Evolutionary conservation across 805 yeast species (phyloP), one percentile per base, ranked within the genome.

Genomic region (Ogataea trehalophila): DNA sequence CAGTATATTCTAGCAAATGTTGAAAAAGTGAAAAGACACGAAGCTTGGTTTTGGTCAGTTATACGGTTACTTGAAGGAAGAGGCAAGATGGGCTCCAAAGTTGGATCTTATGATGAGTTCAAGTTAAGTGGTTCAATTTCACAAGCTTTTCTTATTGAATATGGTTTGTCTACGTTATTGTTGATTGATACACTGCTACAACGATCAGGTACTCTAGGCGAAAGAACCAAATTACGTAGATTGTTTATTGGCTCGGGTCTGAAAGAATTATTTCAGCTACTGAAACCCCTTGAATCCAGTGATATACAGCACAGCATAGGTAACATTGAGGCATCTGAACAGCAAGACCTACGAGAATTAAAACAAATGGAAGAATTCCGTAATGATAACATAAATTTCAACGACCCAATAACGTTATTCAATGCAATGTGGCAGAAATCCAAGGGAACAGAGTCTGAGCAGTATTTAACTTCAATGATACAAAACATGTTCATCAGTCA

Each of bases 71-170:
- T 66, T 29, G 59, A 62, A 43, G 97, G 97, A 2, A 76, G 91
- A 56, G 98, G 98, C 7, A 85, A 81, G 57, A 75, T 87, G 76
- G 96, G 97, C 11, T 87, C 97, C 0, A 66, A 85, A 58, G 98
- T 92, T 8, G 97, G 97, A 2, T 96, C 97, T 0, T 83, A 88
- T 49, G 94, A 85, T 9, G 97, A 92, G 55, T 75, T 81, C 45
- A 82, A 80, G 49, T 64, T 75, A 6, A 69, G 73, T 2, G 79
- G 81, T 0, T 71, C 76, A 33, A 74, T 74, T 43, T 75, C 80
- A 23, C 92, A 87, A 59, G 75, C 74, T 46, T 79, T 81, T 47
- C 68, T 88, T 23, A 68, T 77, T 50, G 81, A 78, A 45, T 79
- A 77, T 56, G 75, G 79, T 37, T 63, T 76, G 38, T 71, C 79